Evolutionary conservation across 73 alveolate genomes (phyloP).

Genomic region (Blepharisma japonicum): DNA sequence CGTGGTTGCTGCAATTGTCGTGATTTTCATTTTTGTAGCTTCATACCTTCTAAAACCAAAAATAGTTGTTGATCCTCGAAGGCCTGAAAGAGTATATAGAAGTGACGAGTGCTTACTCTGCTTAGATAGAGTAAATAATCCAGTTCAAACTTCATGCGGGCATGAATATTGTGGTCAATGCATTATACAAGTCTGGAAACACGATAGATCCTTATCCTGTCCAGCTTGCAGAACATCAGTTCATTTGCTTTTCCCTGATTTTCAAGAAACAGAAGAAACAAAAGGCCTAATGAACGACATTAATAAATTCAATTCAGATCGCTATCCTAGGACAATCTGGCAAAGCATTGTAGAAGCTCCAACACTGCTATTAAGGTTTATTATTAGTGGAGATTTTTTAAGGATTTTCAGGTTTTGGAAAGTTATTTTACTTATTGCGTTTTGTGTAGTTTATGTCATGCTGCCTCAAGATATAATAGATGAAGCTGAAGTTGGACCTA

Average conservation of each 20-base stretch:
- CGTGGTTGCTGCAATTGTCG: background rate
- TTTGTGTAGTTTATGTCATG: background rate
- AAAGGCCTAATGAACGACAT: background rate
- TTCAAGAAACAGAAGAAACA: background rate
- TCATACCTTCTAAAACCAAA: background rate
- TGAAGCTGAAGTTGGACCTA: background rate
- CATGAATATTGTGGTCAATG: slow-evolving; percentile 20
- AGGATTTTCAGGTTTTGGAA: background rate
- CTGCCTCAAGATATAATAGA: background rate
- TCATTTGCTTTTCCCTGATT: background rate
- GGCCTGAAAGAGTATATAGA: background rate
- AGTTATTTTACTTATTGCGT: background rate
- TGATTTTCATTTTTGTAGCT: background rate
- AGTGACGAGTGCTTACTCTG: slow-evolving; percentile 3
- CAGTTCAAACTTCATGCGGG: slow-evolving; percentile 25
- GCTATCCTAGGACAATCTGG: background rate
- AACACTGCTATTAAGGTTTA: background rate
- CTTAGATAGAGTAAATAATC: background rate
- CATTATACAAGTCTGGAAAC: background rate
- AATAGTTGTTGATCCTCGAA: background rate
- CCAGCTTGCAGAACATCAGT: slow-evolving; percentile 4
- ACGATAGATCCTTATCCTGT: background rate
- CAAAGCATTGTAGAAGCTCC: slow-evolving; percentile 7
- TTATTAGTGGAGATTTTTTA: background rate
- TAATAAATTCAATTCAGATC: background rate